Percentiles rank a stretch among this genome's conserved stretches.
Conservation (phyloP, 225 moss, liverwort and hornwort species). For the Antitrichia curtipendula region DNA sequence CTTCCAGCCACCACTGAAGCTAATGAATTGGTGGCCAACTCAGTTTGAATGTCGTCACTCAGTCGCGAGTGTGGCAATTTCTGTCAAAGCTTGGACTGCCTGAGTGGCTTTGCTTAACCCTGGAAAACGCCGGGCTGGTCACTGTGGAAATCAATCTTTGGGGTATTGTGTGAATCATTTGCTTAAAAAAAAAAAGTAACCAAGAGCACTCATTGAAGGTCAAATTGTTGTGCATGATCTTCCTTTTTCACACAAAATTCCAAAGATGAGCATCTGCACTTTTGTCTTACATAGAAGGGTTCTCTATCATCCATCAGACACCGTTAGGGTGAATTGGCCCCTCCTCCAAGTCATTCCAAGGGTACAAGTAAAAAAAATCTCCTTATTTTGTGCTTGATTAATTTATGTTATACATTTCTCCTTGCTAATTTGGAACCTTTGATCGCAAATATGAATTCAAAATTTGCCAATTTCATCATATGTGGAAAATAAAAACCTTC, state of each 20-base stretch:
- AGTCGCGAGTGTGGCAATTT: not conserved
- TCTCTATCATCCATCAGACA: not conserved
- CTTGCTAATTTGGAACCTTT: no score
- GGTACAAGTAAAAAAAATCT: no score
- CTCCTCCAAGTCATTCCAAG: no score
- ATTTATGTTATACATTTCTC: no score
- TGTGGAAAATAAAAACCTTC: no score
- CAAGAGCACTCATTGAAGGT: not conserved
- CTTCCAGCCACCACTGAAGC: not conserved
- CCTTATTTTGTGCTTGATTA: no score
- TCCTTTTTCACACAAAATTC: not conserved
- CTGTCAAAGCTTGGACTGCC: not conserved
- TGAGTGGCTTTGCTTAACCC: not conserved
- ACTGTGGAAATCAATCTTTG: not conserved
- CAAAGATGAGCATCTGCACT: not conserved
- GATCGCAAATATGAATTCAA: no score
- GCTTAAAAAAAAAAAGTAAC: not conserved
- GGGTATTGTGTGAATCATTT: not conserved
- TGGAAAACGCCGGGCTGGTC: no score
- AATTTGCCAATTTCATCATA: no score
- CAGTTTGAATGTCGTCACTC: not conserved
- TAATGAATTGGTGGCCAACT: not conserved
- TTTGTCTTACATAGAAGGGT: not conserved
- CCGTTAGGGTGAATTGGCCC: no score
- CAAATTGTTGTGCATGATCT: not conserved